phyloP scores from a whole-genome alignment of 2,329 filamentous ascomycete species.

The Aspergillus tamarii region DNA sequence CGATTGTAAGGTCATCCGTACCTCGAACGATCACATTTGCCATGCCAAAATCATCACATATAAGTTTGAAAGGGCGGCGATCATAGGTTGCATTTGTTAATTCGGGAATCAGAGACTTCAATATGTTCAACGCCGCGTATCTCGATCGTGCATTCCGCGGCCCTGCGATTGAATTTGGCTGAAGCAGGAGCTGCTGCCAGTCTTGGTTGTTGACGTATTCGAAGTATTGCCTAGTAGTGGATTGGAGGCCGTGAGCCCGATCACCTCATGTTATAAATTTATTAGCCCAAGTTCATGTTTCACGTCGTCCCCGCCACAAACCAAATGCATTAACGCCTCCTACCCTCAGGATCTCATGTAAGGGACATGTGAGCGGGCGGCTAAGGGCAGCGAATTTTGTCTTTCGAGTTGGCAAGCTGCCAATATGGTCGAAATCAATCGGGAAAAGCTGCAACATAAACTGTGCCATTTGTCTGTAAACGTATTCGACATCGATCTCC shows the following conservation, averaged over 20 bases:
- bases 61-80: slow-evolving; percentile 13
- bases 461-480: neutral
- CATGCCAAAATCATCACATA: slow-evolving; percentile 1
- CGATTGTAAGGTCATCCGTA: neutral
- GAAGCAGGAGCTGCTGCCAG: slow-evolving; percentile 1
- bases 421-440: neutral
- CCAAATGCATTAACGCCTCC: neutral
- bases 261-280: neutral
- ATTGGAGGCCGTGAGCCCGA: neutral
- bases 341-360: neutral
- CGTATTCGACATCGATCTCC: neutral
- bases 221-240: slow-evolving; percentile 11
- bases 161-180: slow-evolving; percentile 13
- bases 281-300: too few relatives aligned
- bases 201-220: slow-evolving; percentile 9
- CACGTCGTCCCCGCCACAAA: too few relatives aligned
- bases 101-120: slow-evolving; percentile 1
- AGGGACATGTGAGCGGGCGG: neutral
- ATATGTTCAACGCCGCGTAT: slow-evolving; percentile 5
- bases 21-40: neutral
- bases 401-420: neutral
- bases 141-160: neutral
- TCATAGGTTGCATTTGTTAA: slow-evolving; percentile 5
- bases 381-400: neutral
- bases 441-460: neutral